Evolutionary conservation across 495 filamentous ascomycete genomes (phyloP).

Genomic region (Aspergillus carlsbadensis): DNA sequence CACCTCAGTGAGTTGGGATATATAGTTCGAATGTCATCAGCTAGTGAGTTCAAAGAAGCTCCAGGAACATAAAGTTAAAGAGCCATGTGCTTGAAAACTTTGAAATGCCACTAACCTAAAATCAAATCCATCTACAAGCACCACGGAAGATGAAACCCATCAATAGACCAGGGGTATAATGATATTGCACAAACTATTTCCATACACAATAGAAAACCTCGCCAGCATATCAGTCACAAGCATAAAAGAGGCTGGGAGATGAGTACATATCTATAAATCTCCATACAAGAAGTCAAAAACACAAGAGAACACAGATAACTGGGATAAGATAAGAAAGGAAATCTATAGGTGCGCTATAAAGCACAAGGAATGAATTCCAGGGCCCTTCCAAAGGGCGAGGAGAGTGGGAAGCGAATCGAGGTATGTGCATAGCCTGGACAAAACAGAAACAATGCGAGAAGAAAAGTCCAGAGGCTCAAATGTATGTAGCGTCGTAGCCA

Average conservation of each 20-base stretch:
- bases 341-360: constrained; percentile 5
- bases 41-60: too few species aligned
- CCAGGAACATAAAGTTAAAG: neutral
- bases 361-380: constrained; percentile 12
- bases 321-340: constrained; percentile 8
- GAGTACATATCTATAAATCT: constrained; percentile 12
- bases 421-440: constrained; percentile 10
- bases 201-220: neutral
- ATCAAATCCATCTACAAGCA: too few species aligned
- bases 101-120: too few species aligned
- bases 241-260: neutral
- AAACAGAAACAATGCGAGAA: neutral
- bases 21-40: too few species aligned
- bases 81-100: neutral
- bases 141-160: too few species aligned
- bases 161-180: too few species aligned
- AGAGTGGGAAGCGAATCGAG: neutral
- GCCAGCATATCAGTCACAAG: neutral
- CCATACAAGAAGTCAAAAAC: constrained; percentile 1
- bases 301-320: constrained; percentile 5
- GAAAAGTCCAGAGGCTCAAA: neutral
- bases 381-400: neutral
- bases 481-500: neutral
- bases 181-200: too few species aligned
- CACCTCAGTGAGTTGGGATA: too few species aligned